A percentile compares a stretch with the other conserved stretches of the same genome.
Conservation (phyloP, 202 grass and related monocot species). For the Elaeis oleifera region DNA sequence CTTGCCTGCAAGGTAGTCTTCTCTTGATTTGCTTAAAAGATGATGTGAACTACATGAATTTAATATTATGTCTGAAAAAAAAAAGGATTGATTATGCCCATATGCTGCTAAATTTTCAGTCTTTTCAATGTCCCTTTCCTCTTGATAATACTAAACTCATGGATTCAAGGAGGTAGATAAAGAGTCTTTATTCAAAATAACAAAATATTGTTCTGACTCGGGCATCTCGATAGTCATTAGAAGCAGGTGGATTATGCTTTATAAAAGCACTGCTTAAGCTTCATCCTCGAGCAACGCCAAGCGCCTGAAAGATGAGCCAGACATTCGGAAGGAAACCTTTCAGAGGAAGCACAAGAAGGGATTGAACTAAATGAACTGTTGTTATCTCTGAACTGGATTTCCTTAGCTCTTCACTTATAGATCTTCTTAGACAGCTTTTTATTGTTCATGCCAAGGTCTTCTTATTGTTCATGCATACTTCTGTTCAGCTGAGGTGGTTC, state of each 20-base stretch:
- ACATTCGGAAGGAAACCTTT: constrained; percentile 25
- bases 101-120: constrained; percentile 23
- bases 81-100: constrained; percentile 43
- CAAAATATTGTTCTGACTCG: constrained; percentile 4
- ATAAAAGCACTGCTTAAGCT: constrained; percentile 6
- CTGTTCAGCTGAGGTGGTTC: too few species aligned
- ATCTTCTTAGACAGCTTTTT: too few species aligned
- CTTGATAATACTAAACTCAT: neutral
- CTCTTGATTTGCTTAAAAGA: neutral
- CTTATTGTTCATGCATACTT: too few species aligned
- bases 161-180: constrained; percentile 9
- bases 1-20: neutral
- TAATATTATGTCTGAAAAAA: constrained; percentile 21
- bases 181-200: neutral
- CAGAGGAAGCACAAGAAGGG: constrained; percentile 24
- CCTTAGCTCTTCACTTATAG: too few species aligned
- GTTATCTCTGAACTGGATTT: too few species aligned
- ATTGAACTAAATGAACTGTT: neutral
- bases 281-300: constrained; percentile 2
- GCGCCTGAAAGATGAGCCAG: constrained; percentile 25
- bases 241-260: constrained; percentile 20
- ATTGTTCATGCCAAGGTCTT: too few species aligned
- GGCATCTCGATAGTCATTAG: neutral
- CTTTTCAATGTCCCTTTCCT: constrained; percentile 45
- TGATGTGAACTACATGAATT: constrained; percentile 29